These are phyloP conservation scores for Xylariaceae sp. DNA, from an alignment of 2,329 filamentous ascomycete species.

Conservation along the genomic window DNA sequence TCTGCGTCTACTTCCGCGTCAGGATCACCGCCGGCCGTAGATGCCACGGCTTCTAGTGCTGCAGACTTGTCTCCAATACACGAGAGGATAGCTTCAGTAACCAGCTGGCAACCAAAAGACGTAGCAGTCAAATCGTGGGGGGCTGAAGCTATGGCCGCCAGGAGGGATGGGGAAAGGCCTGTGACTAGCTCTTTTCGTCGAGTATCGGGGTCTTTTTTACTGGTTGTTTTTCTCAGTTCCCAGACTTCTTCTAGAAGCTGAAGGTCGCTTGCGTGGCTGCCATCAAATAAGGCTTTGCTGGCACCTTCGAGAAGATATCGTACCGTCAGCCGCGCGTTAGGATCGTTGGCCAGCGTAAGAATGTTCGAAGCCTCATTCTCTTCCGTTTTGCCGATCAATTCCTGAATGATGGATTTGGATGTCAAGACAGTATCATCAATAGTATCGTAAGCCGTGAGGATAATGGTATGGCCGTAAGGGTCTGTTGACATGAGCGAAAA, in stretches of 20 bases:
- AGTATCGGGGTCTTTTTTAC: conserved; percentile 81
- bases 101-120: conserved; percentile 81
- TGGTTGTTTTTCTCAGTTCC: conserved; percentile 74
- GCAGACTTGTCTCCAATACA: conserved; percentile 71
- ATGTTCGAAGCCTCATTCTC: conserved; percentile 61
- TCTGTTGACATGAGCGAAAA: conserved; percentile 83
- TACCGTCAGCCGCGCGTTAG: conserved; percentile 62
- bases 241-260: conserved; percentile 73
- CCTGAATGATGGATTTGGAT: conserved; percentile 79
- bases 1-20: conserved; percentile 19
- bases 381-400: conserved; percentile 72
- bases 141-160: conserved; percentile 67
- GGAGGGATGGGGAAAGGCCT: conserved; percentile 68
- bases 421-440: conserved; percentile 91
- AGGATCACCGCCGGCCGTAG: conserved; percentile 56
- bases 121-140: conserved; percentile 67
- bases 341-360: conserved; percentile 60
- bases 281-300: conserved; percentile 58
- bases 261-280: conserved; percentile 61
- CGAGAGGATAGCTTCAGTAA: conserved; percentile 76
- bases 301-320: conserved; percentile 76
- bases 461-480: conserved; percentile 69
- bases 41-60: conserved; percentile 68
- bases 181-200: conserved; percentile 74
- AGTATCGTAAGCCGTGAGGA: conserved; percentile 83